phyloP scores from a whole-genome alignment of 352 stramenopile species.

The Phytophthora sp. region DNA sequence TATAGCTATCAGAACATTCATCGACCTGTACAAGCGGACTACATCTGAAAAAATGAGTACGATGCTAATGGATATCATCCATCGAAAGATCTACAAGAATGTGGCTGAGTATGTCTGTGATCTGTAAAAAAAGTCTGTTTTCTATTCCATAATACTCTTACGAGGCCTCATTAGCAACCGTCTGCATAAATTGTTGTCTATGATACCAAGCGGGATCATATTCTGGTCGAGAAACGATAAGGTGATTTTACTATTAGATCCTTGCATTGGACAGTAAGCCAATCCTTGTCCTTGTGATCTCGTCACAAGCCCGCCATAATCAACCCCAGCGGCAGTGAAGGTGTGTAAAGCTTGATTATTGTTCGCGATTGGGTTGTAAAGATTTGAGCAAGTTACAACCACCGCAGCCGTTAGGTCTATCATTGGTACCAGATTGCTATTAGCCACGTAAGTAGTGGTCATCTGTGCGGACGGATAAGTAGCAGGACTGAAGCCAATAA shows the following conservation, averaged over 20 bases:
- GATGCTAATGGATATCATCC: constrained; percentile 26
- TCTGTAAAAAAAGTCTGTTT: neutral
- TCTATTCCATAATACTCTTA: no score
- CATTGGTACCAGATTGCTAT: no score
- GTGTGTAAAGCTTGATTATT: no score
- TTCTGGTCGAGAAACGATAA: neutral
- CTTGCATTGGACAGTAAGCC: no score
- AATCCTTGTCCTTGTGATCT: no score
- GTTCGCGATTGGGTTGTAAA: constrained; percentile 25
- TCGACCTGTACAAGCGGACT: constrained; percentile 21
- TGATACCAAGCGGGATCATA: neutral
- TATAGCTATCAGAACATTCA: constrained; percentile 12
- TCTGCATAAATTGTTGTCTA: constrained; percentile 23
- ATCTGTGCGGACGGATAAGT: constrained; percentile 17
- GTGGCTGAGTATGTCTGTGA: constrained; percentile 22
- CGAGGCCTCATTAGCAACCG: constrained; percentile 11
- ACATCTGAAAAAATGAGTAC: constrained; percentile 10
- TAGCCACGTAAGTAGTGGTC: no score
- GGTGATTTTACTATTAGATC: no score
- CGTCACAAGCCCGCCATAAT: no score
- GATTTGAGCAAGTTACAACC: constrained; percentile 14
- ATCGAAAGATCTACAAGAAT: constrained; percentile 22
- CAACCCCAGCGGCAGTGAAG: constrained; percentile 17
- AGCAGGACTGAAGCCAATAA: constrained; percentile 4
- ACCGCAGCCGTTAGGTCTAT: constrained; percentile 10